phyloP scores from a whole-genome alignment of 495 filamentous ascomycete genomes.

The Neurospora sp. region DNA sequence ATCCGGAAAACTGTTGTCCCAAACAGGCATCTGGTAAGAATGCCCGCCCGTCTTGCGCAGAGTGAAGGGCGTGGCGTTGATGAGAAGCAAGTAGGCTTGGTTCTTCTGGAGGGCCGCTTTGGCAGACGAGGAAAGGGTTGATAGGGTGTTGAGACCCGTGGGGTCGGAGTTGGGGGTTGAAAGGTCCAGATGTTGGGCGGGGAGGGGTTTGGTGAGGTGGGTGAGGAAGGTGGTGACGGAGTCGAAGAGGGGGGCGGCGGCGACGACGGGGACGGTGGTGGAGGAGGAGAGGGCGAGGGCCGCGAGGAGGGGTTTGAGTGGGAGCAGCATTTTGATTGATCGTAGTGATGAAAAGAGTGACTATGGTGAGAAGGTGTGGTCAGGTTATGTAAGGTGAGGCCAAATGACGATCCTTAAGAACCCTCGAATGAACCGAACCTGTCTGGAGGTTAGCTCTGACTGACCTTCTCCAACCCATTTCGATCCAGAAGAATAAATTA shows the following conservation, averaged over 20 bases:
- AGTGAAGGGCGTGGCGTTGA: neutral
- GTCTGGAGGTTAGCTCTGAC: neutral
- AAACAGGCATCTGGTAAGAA: neutral
- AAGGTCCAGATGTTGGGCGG: neutral
- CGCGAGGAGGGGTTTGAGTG: neutral
- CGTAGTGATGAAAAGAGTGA: neutral
- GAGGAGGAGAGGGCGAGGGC: neutral
- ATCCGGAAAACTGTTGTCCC: neutral
- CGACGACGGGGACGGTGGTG: no score
- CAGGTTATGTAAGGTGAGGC: no score
- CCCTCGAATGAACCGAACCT: neutral
- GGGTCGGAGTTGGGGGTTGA: neutral
- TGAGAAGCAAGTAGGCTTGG: neutral
- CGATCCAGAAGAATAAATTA: neutral
- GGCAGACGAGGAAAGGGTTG: neutral
- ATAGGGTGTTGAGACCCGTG: neutral
- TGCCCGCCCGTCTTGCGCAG: neutral
- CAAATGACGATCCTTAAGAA: neutral
- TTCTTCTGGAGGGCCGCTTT: neutral
- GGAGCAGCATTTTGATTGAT: no score
- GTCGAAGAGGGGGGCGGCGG: neutral
- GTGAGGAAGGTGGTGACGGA: neutral
- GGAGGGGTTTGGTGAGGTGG: neutral
- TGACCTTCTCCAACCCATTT: neutral
- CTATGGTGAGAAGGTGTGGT: no score